A percentile compares a stretch with the other conserved stretches of the same genome.
Conservation (phyloP, 495 filamentous ascomycete species). For the Tuber calosporum region DNA sequence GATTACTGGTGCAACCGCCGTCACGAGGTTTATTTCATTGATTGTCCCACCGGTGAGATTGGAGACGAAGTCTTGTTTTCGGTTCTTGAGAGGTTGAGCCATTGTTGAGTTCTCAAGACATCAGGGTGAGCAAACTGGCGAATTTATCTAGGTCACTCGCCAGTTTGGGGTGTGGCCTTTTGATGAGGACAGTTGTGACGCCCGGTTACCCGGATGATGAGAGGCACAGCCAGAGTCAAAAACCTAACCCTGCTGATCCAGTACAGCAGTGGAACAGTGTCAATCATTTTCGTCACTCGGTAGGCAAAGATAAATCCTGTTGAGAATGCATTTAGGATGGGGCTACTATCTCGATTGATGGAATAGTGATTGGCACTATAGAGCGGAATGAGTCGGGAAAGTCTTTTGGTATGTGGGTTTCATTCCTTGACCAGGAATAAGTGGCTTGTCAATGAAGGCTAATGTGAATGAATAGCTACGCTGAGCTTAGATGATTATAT, state of each 20-base stretch:
- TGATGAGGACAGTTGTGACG: neutral
- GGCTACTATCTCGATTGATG: no score
- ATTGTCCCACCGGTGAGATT: conserved; percentile 79
- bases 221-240: no score
- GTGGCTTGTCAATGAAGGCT: no score
- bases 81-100: conserved; percentile 53
- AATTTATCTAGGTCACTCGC: neutral
- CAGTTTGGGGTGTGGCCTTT: neutral
- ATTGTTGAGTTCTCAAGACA: conserved; percentile 12
- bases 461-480: no score
- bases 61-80: conserved; percentile 93
- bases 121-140: neutral
- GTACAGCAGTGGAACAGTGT: neutral
- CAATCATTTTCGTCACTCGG: neutral
- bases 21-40: conserved; percentile 77
- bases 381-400: no score
- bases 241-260: neutral
- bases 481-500: no score
- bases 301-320: neutral
- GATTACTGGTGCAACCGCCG: conserved; percentile 74
- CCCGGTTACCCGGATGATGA: neutral
- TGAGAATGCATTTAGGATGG: no score
- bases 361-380: no score
- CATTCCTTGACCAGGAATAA: no score
- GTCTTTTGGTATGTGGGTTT: no score